Percentiles rank a stretch among this genome's conserved stretches.
Evolutionary conservation across 257 asterid species (phyloP).

Genomic region (Cynanchum wilfordii): DNA sequence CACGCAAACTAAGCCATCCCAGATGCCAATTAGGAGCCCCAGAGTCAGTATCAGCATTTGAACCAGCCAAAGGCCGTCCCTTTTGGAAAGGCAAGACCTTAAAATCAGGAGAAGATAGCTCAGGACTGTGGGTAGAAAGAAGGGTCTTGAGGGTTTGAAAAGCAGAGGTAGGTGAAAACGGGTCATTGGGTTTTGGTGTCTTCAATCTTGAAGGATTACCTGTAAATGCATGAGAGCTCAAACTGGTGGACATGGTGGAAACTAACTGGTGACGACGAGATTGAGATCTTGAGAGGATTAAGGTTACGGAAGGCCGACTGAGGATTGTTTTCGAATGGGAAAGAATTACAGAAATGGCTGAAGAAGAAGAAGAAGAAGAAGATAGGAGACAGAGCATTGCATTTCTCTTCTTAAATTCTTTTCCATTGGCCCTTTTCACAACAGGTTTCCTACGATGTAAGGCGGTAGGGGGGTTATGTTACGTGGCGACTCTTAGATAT

Average conservation of each 20-base stretch:
- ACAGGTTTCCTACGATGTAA: conserved; percentile 4
- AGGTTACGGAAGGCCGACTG: background rate
- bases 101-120: conserved; percentile 53
- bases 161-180: conserved; percentile 70
- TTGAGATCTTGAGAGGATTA: background rate
- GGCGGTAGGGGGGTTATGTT: conserved; percentile 5
- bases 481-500: conserved; percentile 4
- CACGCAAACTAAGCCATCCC: conserved; percentile 74
- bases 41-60: conserved; percentile 21
- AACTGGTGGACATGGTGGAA: conserved; percentile 35
- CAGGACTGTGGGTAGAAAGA: conserved; percentile 35
- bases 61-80: conserved; percentile 79
- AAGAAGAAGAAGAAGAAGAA: conserved; percentile 12
- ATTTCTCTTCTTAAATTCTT: conserved; percentile 5
- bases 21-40: conserved; percentile 59
- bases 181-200: conserved; percentile 61
- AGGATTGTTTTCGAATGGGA: conserved; percentile 15
- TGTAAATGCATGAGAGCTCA: conserved; percentile 62
- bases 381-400: conserved; percentile 25
- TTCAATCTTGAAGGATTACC: conserved; percentile 59
- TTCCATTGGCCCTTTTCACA: background rate
- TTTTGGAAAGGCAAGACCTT: conserved; percentile 76
- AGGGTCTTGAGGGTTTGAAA: conserved; percentile 59
- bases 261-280: background rate
- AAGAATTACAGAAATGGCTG: conserved; percentile 13